A percentile compares a stretch with the other conserved stretches of the same genome.
These are phyloP conservation scores for Raphanus raphanistrum DNA, from an alignment of 345 rosid genomes.

Conservation along the genomic window DNA sequence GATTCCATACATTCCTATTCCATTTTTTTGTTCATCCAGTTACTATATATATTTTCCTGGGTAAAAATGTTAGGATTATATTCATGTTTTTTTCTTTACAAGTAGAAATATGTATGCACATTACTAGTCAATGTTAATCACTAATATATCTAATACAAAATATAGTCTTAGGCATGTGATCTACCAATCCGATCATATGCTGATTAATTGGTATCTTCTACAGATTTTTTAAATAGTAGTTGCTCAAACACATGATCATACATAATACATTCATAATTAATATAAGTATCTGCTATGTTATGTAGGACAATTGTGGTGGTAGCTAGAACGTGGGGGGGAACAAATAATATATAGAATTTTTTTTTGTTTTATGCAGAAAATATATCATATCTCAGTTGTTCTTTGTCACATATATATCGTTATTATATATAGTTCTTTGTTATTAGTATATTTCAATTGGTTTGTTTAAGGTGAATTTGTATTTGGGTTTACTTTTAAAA, in stretches of 20 bases:
- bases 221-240: not conserved
- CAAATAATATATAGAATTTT: not conserved
- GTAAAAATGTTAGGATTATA: not conserved
- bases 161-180: slow-evolving; percentile 11
- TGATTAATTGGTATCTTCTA: not conserved
- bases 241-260: not conserved
- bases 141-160: not conserved
- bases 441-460: not conserved
- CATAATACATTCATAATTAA: not conserved
- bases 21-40: no score
- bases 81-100: not conserved
- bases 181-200: slow-evolving; percentile 13
- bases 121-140: not conserved
- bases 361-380: not conserved
- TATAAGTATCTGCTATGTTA: not conserved
- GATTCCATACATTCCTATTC: no score
- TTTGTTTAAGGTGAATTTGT: not conserved
- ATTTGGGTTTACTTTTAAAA: not conserved
- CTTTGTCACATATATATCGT: not conserved
- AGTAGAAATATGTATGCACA: not conserved
- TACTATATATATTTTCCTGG: not conserved
- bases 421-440: not conserved
- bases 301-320: slow-evolving; percentile 23
- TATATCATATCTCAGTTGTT: not conserved
- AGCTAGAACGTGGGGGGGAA: slow-evolving; percentile 3